These are phyloP conservation scores for Petasospora rhodanensis DNA, from an alignment of 1,139 yeast genomes.

Conservation along the genomic window DNA sequence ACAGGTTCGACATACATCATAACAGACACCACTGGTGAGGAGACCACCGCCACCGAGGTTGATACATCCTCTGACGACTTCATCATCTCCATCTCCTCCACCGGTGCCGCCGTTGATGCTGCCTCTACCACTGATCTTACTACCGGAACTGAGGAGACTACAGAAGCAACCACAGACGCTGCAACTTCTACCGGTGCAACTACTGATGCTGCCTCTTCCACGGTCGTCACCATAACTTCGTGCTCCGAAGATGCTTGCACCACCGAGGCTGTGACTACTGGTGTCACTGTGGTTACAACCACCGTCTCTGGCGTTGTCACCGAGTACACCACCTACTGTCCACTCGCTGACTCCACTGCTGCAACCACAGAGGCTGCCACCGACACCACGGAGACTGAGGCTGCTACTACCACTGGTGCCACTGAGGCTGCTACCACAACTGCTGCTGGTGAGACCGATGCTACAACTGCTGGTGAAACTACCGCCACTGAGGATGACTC, in stretches of 20 bases:
- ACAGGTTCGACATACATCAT: too few relatives aligned
- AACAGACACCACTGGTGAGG: too few relatives aligned
- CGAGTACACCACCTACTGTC: conserved; percentile 34
- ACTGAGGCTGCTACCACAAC: conserved; percentile 6
- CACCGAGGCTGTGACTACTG: conserved; percentile 20
- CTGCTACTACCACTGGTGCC: neutral
- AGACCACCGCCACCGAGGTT: neutral
- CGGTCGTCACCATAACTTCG: conserved; percentile 1
- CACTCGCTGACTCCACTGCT: conserved; percentile 21
- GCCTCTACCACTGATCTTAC: conserved; percentile 1
- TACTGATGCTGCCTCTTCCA: neutral
- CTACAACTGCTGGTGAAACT: conserved; percentile 8
- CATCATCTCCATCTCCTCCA: conserved; percentile 1
- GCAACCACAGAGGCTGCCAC: conserved; percentile 4
- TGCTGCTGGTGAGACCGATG: conserved; percentile 5
- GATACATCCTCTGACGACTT: neutral
- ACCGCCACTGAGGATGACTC: conserved; percentile 11
- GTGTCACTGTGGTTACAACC: conserved; percentile 16
- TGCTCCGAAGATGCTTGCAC: conserved; percentile 16
- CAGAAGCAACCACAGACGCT: too few relatives aligned
- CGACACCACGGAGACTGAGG: too few relatives aligned
- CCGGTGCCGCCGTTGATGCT: conserved; percentile 4
- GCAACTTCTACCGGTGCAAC: conserved; percentile 1
- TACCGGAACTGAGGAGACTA: conserved; percentile 1
- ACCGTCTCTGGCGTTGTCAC: conserved; percentile 25